Base-by-base conservation (phyloP, 768 basidiomycete species). In the Amanita polypyramis region DNA sequence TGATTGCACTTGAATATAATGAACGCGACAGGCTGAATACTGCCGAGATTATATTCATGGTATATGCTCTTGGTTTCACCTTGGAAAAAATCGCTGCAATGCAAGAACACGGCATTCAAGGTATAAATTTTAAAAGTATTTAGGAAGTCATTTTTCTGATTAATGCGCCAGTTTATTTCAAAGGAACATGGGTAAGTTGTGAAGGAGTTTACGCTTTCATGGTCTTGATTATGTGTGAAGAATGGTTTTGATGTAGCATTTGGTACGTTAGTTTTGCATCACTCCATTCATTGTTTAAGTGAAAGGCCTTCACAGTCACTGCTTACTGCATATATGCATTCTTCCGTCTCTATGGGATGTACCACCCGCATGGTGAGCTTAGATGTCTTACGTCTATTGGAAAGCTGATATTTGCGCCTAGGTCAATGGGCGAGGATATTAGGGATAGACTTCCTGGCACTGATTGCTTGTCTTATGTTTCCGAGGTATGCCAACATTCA, bases 211-310 rank as follows among this genome's bases (percentile, higher is more conserved):
- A 41, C 49, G 15, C 15, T 8, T 43, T 3, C 43, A 17, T 38
- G 19, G 6, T 21, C 47, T 50, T 29, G 55, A 23, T n/a, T 25
- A 36, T 14, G 4, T n/a, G 20, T 14, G 14, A 56, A 85, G 86
- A 95, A 96, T 54, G 92, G 92, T 0, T 97, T 97, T 60, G 94
- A 97, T 62, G 55, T 95, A 45, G 87, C 89, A 40, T 93, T 96
- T 65, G 82, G 86, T 88, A 50, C 14, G 72, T 60, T 3, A 38
- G 29, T 21, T 29, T 19, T n/a, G 27, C 29, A 2, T 7, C 7
- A 19, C 14, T 17, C 39, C n/a, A 21, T 14, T 12, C 14, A 15
- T 27, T 17, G 19, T 37, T 25, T 38, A 29, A n/a, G 29, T 45
- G 43, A 52, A 19, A 44, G 47, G 48, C 10, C 36, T 36, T 7